phyloP scores from a whole-genome alignment of 2,329 filamentous ascomycete genomes.

The Leptographium procerum region DNA sequence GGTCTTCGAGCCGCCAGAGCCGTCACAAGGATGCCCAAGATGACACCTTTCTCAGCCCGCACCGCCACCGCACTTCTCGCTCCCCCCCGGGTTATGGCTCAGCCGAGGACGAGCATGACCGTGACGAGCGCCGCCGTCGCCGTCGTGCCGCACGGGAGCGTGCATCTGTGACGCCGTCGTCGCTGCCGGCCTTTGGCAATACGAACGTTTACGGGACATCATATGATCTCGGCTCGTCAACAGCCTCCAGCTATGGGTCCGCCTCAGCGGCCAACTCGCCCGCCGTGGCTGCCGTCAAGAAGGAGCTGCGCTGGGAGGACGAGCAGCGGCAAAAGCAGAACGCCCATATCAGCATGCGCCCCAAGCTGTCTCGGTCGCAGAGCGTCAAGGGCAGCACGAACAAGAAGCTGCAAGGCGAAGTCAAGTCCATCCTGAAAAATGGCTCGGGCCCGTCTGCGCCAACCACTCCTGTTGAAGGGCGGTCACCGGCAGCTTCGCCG shows the following conservation, averaged over 20 bases:
- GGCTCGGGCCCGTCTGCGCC: neutral
- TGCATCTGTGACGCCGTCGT: conserved; percentile 12
- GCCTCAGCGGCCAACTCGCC: conserved; percentile 1
- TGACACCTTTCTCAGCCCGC: conserved; percentile 3
- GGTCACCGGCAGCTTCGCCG: neutral
- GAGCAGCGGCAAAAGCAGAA: conserved; percentile 19
- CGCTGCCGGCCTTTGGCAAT: conserved; percentile 11
- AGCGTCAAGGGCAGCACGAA: conserved; percentile 5
- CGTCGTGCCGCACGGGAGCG: conserved; percentile 6
- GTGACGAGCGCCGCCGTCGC: conserved; percentile 11
- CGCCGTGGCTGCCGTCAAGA: conserved; percentile 10
- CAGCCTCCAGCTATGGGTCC: neutral
- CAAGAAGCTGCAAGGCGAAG: conserved; percentile 11
- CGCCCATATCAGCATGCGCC: conserved; percentile 18
- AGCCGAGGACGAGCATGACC: conserved; percentile 13
- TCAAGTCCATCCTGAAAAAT: conserved; percentile 22
- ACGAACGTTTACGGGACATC: conserved; percentile 11
- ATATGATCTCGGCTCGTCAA: conserved; percentile 6
- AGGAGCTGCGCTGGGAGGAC: conserved; percentile 20
- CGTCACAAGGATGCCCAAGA: neutral
- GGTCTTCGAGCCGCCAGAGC: neutral
- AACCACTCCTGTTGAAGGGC: neutral
- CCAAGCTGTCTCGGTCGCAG: conserved; percentile 12
- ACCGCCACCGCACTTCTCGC: neutral
- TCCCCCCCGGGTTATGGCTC: conserved; percentile 12